Evolutionary conservation across 345 rosid genomes (phyloP).

Genomic region (Leavenworthia alabamica): DNA sequence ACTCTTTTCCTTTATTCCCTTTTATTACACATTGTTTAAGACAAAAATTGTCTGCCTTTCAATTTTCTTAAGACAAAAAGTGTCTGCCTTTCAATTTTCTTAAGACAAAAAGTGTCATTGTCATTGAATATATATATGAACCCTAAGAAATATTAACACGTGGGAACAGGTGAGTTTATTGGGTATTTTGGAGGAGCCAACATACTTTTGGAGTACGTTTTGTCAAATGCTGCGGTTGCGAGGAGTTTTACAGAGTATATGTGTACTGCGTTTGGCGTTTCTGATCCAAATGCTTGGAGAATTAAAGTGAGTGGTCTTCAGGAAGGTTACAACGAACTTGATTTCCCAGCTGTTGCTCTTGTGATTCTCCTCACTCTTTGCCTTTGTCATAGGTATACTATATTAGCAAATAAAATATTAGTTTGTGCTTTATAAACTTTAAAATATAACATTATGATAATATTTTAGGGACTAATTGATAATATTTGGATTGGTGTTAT

Average conservation of each 20-base stretch:
- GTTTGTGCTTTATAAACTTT: background rate
- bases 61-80: background rate
- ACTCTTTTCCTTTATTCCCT: background rate
- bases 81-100: background rate
- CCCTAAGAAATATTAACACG: background rate
- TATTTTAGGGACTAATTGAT: background rate
- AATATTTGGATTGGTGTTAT: no score
- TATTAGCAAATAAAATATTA: background rate
- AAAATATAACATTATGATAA: background rate
- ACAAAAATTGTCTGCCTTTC: background rate
- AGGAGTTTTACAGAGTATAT: slow-evolving; percentile 80
- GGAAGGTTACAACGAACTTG: slow-evolving; percentile 66
- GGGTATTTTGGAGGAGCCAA: slow-evolving; percentile 90
- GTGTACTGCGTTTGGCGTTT: slow-evolving; percentile 57
- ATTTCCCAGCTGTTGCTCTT: slow-evolving; percentile 76
- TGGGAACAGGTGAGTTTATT: slow-evolving; percentile 62
- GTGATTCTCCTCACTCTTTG: slow-evolving; percentile 80
- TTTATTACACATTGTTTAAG: background rate
- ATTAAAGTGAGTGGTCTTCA: slow-evolving; percentile 51
- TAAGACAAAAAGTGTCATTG: background rate
- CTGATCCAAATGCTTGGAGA: slow-evolving; percentile 59
- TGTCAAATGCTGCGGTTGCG: slow-evolving; percentile 90
- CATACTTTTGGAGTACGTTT: slow-evolving; percentile 84
- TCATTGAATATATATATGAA: background rate
- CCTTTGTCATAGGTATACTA: slow-evolving; percentile 71